Evolutionary conservation across 2,329 filamentous ascomycete genomes (phyloP).

Genomic region (Fusarium palustre): DNA sequence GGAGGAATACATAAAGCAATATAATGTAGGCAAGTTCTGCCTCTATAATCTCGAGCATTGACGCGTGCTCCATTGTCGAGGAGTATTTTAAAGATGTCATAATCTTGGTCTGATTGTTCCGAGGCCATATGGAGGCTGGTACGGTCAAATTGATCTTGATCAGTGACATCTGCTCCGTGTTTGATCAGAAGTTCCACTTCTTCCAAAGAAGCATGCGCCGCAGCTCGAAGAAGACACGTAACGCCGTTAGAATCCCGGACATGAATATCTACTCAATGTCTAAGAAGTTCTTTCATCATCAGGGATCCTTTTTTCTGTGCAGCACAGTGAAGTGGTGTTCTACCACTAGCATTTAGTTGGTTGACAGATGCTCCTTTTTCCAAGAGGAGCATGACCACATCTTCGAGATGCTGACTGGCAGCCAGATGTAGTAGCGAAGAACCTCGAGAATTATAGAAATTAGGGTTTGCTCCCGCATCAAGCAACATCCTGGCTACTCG

Average conservation of each 20-base stretch:
- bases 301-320: rapidly evolving
- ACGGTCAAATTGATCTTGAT: rapidly evolving
- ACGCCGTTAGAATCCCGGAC: rapidly evolving
- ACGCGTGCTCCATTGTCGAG: not conserved
- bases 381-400: not conserved
- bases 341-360: rapidly evolving
- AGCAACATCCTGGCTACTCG: rapidly evolving
- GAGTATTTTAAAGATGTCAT: rapidly evolving
- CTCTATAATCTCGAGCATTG: rapidly evolving
- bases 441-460: rapidly evolving
- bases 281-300: rapidly evolving
- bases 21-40: not conserved
- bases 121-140: not conserved
- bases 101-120: rapidly evolving
- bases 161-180: not conserved
- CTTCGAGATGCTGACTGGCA: rapidly evolving
- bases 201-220: rapidly evolving
- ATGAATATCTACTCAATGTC: not conserved
- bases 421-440: rapidly evolving
- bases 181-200: rapidly evolving
- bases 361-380: rapidly evolving
- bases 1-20: rapidly evolving
- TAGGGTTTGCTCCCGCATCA: rapidly evolving
- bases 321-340: not conserved
- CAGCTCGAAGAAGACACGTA: rapidly evolving